phyloP scores from a whole-genome alignment of 1,284 basidiomycete species.

The Cutaneotrichosporon mucoides region DNA sequence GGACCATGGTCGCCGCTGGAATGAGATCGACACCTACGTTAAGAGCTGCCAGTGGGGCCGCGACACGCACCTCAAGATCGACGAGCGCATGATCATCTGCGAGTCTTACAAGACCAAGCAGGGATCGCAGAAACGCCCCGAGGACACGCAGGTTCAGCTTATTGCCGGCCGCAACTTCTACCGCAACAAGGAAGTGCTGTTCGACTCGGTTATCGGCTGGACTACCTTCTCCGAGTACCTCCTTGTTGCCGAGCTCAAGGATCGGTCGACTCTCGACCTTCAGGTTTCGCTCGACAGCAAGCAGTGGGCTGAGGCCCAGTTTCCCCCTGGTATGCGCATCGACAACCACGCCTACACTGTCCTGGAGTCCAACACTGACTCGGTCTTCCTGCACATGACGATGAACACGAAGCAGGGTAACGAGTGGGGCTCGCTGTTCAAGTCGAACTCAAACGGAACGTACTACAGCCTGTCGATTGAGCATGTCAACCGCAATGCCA shows the following conservation, averaged over 20 bases:
- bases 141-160: constrained; percentile 70
- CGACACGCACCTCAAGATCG: constrained; percentile 70
- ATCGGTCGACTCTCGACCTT: constrained; percentile 61
- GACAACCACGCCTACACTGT: constrained; percentile 62
- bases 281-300: constrained; percentile 89
- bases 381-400: constrained; percentile 93
- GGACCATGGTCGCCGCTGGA: constrained; percentile 76
- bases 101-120: constrained; percentile 80
- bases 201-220: constrained; percentile 85
- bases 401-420: constrained; percentile 69
- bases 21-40: constrained; percentile 76
- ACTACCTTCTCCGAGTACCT: constrained; percentile 95
- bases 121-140: constrained; percentile 63
- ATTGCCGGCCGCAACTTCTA: constrained; percentile 77
- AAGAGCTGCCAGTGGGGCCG: constrained; percentile 87
- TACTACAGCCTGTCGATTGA: constrained; percentile 85
- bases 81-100: constrained; percentile 84
- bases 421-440: constrained; percentile 89
- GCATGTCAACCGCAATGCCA: constrained; percentile 80
- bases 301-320: constrained; percentile 76
- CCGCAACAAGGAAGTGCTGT: constrained; percentile 66
- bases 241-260: constrained; percentile 78
- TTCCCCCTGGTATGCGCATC: constrained; percentile 84
- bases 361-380: constrained; percentile 85
- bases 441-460: constrained; percentile 94